Evolutionary conservation across 305 asterid species (phyloP).

Genomic region (Fraxinus latifolia): DNA sequence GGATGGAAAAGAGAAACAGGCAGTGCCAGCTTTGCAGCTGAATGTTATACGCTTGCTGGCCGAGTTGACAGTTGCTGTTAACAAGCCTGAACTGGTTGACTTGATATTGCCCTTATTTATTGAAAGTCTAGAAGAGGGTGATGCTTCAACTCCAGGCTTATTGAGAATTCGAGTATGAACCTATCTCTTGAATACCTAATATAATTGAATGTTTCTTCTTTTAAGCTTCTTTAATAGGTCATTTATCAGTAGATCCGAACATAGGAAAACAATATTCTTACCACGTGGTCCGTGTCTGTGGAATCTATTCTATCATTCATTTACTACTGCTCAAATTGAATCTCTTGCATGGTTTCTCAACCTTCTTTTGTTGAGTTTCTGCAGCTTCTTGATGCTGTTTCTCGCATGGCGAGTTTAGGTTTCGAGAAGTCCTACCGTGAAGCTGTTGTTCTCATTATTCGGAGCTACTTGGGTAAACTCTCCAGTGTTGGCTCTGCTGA

Average conservation of each 20-base stretch:
- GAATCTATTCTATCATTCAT: not conserved
- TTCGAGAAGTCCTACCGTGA: conserved; percentile 97
- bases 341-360: conserved; percentile 41
- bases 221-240: conserved; percentile 19
- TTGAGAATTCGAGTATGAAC: conserved; percentile 83
- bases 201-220: conserved; percentile 18
- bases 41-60: conserved; percentile 85
- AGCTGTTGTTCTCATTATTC: conserved; percentile 85
- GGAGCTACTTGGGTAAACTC: conserved; percentile 90
- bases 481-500: conserved; percentile 84
- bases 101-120: conserved; percentile 87
- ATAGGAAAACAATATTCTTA: not conserved
- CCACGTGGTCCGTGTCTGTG: not conserved
- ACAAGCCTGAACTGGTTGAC: conserved; percentile 91
- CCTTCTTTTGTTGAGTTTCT: conserved; percentile 62
- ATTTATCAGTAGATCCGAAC: conserved; percentile 12
- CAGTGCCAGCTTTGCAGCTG: conserved; percentile 77
- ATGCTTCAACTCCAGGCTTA: conserved; percentile 85
- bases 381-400: conserved; percentile 99
- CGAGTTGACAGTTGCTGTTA: conserved; percentile 67
- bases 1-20: conserved; percentile 78
- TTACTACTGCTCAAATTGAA: conserved; percentile 18
- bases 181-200: conserved; percentile 25
- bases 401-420: conserved; percentile 99
- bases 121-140: conserved; percentile 98